Conservation (phyloP, 352 stramenopile species). For the Phytophthora pinifolia region DNA sequence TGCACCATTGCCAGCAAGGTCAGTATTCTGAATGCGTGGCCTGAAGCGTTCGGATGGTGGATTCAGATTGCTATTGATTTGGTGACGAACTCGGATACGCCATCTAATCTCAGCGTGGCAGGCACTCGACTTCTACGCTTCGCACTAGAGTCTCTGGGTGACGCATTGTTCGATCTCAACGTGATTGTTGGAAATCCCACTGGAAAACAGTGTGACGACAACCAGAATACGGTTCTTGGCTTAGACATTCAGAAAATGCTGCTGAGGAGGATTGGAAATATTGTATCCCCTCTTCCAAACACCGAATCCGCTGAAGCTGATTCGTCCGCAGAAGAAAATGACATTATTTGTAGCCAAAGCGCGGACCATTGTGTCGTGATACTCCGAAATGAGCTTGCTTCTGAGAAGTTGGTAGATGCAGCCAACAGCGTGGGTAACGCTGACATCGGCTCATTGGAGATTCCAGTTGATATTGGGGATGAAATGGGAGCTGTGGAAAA, state of each 20-base stretch:
- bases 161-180: constrained; percentile 29
- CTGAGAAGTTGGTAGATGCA: constrained; percentile 47
- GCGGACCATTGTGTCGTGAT: constrained; percentile 48
- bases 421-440: constrained; percentile 40
- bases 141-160: constrained; percentile 24
- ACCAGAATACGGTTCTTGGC: constrained; percentile 18
- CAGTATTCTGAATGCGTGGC: constrained; percentile 12
- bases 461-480: constrained; percentile 24
- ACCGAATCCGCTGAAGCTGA: neutral
- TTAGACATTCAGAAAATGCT: constrained; percentile 35
- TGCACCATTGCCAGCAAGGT: constrained; percentile 22
- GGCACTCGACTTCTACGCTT: constrained; percentile 22
- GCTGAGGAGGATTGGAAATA: constrained; percentile 32
- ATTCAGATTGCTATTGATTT: constrained; percentile 26
- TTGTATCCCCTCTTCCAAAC: constrained; percentile 26
- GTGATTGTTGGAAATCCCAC: constrained; percentile 2
- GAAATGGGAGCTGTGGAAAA: constrained; percentile 28
- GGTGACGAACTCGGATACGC: constrained; percentile 1
- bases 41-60: constrained; percentile 28
- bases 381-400: constrained; percentile 45
- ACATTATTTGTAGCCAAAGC: neutral
- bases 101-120: constrained; percentile 18
- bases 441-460: constrained; percentile 39
- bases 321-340: neutral
- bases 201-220: constrained; percentile 1